These are phyloP conservation scores for Letharia lupina DNA, from an alignment of 495 filamentous ascomycete species.

Conservation along the genomic window DNA sequence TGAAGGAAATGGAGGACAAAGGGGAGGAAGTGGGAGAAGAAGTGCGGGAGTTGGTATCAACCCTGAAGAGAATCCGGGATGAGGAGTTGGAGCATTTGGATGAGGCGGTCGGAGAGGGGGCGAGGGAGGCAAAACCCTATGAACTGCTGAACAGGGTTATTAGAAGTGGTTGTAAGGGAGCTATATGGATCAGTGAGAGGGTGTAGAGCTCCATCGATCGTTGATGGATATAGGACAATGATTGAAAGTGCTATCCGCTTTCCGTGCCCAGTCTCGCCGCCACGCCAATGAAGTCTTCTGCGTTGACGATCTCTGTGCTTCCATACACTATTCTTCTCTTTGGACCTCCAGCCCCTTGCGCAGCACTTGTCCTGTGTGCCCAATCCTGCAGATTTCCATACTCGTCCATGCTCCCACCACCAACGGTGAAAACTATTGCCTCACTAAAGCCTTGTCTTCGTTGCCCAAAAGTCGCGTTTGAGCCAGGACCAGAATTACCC, in stretches of 20 bases:
- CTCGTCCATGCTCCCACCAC: slow-evolving; percentile 97
- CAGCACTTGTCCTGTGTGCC: slow-evolving; percentile 63
- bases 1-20: slow-evolving; percentile 48
- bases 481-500: slow-evolving; percentile 48
- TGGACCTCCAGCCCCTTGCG: slow-evolving; percentile 27
- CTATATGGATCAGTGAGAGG: slow-evolving; percentile 88
- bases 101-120: slow-evolving; percentile 86
- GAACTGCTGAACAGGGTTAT: slow-evolving; percentile 84
- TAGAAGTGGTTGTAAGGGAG: slow-evolving; percentile 74
- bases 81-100: slow-evolving; percentile 97
- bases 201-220: slow-evolving; percentile 38
- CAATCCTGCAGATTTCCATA: slow-evolving; percentile 98
- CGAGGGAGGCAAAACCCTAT: slow-evolving; percentile 79
- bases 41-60: slow-evolving; percentile 60
- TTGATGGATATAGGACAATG: not conserved
- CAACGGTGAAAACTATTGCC: slow-evolving; percentile 93
- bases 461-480: slow-evolving; percentile 85
- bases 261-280: slow-evolving; percentile 74
- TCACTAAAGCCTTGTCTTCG: slow-evolving; percentile 89
- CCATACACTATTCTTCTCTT: slow-evolving; percentile 86
- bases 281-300: slow-evolving; percentile 72
- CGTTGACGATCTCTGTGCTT: slow-evolving; percentile 88
- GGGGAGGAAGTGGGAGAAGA: slow-evolving; percentile 77
- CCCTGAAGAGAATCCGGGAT: slow-evolving; percentile 77
- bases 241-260: slow-evolving; percentile 29